Evolutionary conservation across 345 rosid species (phyloP).

Genomic region (Boechera retrofracta): DNA sequence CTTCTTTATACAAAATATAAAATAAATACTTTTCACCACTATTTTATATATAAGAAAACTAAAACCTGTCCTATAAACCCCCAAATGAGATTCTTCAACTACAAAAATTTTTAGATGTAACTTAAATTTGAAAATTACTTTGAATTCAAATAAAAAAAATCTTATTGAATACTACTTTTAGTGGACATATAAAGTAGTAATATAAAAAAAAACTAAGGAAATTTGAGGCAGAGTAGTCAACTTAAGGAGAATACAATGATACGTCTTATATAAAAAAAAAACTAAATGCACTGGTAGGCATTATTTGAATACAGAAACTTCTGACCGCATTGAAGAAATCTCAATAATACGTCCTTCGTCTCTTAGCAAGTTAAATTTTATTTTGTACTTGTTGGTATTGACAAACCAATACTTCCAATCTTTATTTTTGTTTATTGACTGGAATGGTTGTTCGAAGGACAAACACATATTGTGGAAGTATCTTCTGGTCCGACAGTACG

Average conservation of each 20-base stretch:
- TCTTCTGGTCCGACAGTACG: slow-evolving; percentile 24
- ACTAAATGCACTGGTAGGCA: neutral
- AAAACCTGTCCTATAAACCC: neutral
- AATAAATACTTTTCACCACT: neutral
- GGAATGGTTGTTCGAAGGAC: slow-evolving; percentile 21
- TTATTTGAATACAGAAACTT: slow-evolving; percentile 10
- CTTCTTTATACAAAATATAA: neutral
- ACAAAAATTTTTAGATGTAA: too few relatives aligned
- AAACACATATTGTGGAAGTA: slow-evolving; percentile 26
- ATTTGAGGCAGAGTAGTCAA: neutral
- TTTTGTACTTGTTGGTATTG: slow-evolving; percentile 33
- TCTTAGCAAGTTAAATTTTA: neutral
- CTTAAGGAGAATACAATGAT: neutral
- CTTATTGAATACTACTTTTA: too few relatives aligned
- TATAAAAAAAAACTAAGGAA: too few relatives aligned
- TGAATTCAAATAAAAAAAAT: too few relatives aligned
- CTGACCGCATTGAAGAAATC: slow-evolving; percentile 4
- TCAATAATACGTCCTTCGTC: neutral
- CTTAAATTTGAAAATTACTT: too few relatives aligned
- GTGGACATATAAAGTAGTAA: too few relatives aligned
- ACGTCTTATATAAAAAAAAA: too few relatives aligned
- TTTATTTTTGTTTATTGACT: neutral
- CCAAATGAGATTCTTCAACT: neutral
- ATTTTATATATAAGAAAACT: too few relatives aligned
- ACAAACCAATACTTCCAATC: slow-evolving; percentile 23